Conservation (phyloP, 1,284 basidiomycete species). For the Cutaneotrichosporon dermatis region DNA sequence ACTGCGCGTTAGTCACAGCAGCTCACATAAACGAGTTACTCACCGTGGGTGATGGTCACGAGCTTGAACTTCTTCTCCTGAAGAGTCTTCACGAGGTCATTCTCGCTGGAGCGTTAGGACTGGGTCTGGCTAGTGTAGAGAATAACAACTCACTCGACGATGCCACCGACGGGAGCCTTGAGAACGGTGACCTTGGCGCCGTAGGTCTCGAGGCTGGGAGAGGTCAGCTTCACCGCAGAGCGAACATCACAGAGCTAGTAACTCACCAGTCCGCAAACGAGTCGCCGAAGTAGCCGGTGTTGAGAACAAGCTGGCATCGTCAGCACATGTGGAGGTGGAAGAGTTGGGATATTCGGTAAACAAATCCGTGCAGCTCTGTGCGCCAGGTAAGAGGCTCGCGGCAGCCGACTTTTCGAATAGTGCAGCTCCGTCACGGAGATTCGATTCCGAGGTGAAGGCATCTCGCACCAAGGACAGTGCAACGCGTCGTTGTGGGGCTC, state of each 20-base stretch:
- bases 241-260: neutral
- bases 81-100: conserved; percentile 57
- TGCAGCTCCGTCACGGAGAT: too few relatives aligned
- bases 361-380: neutral
- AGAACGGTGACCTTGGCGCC: conserved; percentile 86
- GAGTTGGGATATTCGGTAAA: too few relatives aligned
- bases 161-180: conserved; percentile 73
- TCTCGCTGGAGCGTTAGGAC: conserved; percentile 28
- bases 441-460: too few relatives aligned
- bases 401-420: neutral
- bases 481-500: too few relatives aligned
- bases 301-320: conserved; percentile 50
- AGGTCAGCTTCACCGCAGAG: neutral
- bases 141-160: conserved; percentile 54
- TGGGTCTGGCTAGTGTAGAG: neutral
- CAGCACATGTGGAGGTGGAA: too few relatives aligned
- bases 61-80: conserved; percentile 81
- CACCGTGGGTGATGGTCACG: conserved; percentile 79
- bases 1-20: conserved; percentile 10
- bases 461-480: too few relatives aligned
- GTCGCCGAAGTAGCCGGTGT: conserved; percentile 83
- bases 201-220: conserved; percentile 72
- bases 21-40: conserved; percentile 50
- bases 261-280: conserved; percentile 73
- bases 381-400: neutral